Evolutionary conservation across 176 grass and related monocot species (phyloP).

Genomic region (Pontederia paniculata): DNA sequence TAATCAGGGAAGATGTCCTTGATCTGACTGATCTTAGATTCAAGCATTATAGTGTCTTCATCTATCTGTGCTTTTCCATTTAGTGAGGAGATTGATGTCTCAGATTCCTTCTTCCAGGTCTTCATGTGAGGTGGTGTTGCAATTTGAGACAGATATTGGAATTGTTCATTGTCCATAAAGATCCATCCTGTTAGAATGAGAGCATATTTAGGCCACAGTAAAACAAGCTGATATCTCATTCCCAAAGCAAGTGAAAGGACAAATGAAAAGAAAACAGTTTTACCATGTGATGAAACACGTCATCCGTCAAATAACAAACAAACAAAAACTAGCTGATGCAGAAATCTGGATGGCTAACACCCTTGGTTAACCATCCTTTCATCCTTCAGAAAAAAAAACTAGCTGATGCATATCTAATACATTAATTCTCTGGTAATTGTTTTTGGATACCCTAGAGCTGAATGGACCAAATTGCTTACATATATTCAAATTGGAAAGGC

Average conservation of each 20-base stretch:
- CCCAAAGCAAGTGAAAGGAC: background rate
- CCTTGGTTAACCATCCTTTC: no score
- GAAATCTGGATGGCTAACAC: no score
- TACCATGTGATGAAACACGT: no score
- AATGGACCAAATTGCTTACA: no score
- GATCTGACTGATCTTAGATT: constrained; percentile 97
- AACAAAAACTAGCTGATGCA: no score
- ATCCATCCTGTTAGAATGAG: constrained; percentile 62
- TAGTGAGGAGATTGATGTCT: constrained; percentile 38
- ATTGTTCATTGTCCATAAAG: constrained; percentile 69
- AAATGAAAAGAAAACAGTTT: no score
- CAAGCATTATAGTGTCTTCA: constrained; percentile 57
- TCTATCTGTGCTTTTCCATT: constrained; percentile 39
- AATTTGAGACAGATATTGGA: constrained; percentile 58
- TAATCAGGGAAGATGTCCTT: constrained; percentile 86
- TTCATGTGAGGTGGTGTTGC: constrained; percentile 32
- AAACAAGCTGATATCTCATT: constrained; percentile 12
- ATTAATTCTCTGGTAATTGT: no score
- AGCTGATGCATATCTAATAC: no score
- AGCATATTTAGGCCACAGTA: background rate
- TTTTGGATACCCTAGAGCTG: no score
- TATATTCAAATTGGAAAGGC: no score
- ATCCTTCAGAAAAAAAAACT: no score
- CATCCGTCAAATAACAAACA: no score
- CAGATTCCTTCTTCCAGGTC: constrained; percentile 39